Base-by-base conservation (phyloP, 2,329 filamentous ascomycete genomes). In the Aureobasidium sp. region DNA sequence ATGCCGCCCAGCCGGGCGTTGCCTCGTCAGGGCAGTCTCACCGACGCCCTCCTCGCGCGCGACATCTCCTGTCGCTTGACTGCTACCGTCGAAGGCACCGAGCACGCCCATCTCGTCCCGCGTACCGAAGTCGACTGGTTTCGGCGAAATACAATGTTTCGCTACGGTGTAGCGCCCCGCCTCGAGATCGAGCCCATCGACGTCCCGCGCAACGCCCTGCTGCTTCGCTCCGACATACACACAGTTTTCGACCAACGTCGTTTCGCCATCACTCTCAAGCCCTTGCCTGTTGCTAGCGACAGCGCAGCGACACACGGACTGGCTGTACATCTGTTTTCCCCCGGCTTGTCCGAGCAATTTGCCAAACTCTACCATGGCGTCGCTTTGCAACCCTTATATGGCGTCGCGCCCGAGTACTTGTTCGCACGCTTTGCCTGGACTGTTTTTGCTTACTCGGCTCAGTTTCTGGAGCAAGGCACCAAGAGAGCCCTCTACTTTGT, bases 191-290 rank as follows among this genome's bases (percentile, higher is more conserved):
- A 37, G 36, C 10, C 36, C 36, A 37, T 15, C 9, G 36, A 37
- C 15, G 6, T 37, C 15, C 36, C 7, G 36, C 36, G 36, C 36
- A 37, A 37, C 10, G 52, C 10, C 36, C 50, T 53, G 27, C 23
- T 53, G 29, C 52, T 56, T 44, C 52, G 52, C 52, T 56, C 52
- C 27, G 37, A 56, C 8, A 56, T 56, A 10, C 37, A 56, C n/a
- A 56, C 37, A 23, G 52, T 56, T 5, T 56, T 56, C 15, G 37
- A 56, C 13, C 13, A 56, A 56, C 52, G 52, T 56, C 52, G 26
- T 6, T 56, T 56, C 37, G 37, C 37, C 37, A 56, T 56, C 17
- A n/a, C 36, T 34, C 51, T 41, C 36, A 37, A 15, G 15, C 36
- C 36, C 2, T 15, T 37, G 12, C 36, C 36, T 37, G 9, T 15